These are phyloP conservation scores for Stagonosporopsis chrysanthemi DNA, from an alignment of 2,329 filamentous ascomycete species.

Conservation along the genomic window DNA sequence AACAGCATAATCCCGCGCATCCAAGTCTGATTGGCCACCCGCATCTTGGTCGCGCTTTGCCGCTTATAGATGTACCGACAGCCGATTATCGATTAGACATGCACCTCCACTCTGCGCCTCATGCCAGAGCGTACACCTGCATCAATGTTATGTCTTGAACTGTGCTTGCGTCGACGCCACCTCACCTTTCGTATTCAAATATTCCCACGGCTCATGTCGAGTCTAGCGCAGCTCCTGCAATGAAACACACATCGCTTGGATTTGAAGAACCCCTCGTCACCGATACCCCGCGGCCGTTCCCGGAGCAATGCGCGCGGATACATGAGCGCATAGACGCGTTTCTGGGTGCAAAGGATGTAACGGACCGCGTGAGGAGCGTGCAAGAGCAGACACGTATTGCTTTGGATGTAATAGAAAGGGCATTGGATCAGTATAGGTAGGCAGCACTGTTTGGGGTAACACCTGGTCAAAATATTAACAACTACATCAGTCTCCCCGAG, in stretches of 20 bases:
- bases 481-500: constrained; percentile 68
- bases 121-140: constrained; percentile 25
- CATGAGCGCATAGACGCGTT: constrained; percentile 70
- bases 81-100: constrained; percentile 20
- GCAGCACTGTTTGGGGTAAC: constrained; percentile 36
- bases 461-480: constrained; percentile 27
- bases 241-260: constrained; percentile 41
- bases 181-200: constrained; percentile 23
- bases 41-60: constrained; percentile 19
- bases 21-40: constrained; percentile 19
- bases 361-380: constrained; percentile 66
- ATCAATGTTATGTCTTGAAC: constrained; percentile 34
- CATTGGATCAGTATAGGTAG: constrained; percentile 77
- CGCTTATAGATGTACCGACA: constrained; percentile 24
- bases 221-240: constrained; percentile 44
- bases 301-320: constrained; percentile 59
- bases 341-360: constrained; percentile 65
- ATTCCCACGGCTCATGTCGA: constrained; percentile 43
- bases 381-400: constrained; percentile 79
- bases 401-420: constrained; percentile 75
- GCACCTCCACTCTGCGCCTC: constrained; percentile 29
- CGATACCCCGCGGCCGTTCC: constrained; percentile 57
- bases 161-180: constrained; percentile 28
- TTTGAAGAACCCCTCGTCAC: constrained; percentile 46
- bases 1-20: not conserved